Evolutionary conservation across 257 asterid genomes (phyloP).

Genomic region (Ophiorrhiza pumila): DNA sequence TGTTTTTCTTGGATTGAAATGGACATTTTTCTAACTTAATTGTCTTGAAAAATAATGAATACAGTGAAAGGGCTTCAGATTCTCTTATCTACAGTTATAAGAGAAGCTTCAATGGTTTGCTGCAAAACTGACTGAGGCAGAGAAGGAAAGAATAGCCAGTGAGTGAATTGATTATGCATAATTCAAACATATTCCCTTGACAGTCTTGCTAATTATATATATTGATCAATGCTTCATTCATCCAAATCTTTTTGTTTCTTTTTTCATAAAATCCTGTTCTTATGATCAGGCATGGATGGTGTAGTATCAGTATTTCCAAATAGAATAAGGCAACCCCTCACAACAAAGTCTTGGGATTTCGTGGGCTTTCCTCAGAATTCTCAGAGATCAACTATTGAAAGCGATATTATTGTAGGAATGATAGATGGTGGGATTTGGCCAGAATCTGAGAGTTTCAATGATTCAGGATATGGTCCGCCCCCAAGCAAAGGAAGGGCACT

Average conservation of each 20-base stretch:
- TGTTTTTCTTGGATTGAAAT: not conserved
- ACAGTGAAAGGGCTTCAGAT: conserved; percentile 28
- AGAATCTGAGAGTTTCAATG: conserved; percentile 41
- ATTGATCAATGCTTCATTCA: no score
- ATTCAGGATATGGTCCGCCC: conserved; percentile 23
- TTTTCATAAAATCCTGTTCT: no score
- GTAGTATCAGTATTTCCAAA: conserved; percentile 48
- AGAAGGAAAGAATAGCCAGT: conserved; percentile 40
- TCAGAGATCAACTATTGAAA: conserved; percentile 29
- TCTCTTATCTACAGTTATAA: conserved; percentile 14
- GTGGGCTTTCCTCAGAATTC: conserved; percentile 38
- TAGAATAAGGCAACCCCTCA: conserved; percentile 40
- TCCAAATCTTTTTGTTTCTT: not conserved
- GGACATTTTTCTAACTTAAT: not conserved
- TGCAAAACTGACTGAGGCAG: no score
- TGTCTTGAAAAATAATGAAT: not conserved
- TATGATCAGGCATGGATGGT: conserved; percentile 37
- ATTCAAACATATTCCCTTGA: no score
- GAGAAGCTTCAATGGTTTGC: conserved; percentile 65
- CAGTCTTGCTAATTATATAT: no score
- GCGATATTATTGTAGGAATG: conserved; percentile 38
- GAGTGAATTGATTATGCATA: no score
- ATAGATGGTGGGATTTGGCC: conserved; percentile 52
- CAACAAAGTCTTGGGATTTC: conserved; percentile 51
- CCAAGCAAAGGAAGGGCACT: conserved; percentile 46